Base-by-base conservation (phyloP, 345 rosid species). In the Heritiera fomes region DNA sequence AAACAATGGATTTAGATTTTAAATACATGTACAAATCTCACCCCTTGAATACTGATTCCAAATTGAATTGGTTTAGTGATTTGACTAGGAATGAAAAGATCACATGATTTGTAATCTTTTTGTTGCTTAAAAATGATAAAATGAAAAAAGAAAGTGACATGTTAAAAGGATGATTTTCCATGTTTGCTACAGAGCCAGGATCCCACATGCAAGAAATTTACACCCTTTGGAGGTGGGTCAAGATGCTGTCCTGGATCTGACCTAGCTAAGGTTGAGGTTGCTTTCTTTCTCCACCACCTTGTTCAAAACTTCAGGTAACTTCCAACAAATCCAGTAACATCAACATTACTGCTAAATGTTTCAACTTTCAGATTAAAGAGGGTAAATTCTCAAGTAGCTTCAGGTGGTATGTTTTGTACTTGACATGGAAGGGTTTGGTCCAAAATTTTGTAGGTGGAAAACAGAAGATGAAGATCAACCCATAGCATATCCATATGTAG, bases 231-330 rank as follows among this genome's bases (percentile, higher is more conserved):
- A 45, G 93, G 93, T 38, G 93, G 93, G 46, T 63, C 86, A 12
- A 85, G 93, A 80, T 87, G 84, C 80, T 90, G 93, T 49, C 90
- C 91, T 1, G 93, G 93, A 14, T 90, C 88, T 68, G 93, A 90
- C 53, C 90, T 88, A 59, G 93, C 93, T 7, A 90, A 79, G 83
- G 86, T 88, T 80, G 93, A 90, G 80, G 85, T 88, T 71, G 86
- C 93, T 7, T 85, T 90, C 75, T 90, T 90, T 80, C 87, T 90
- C 75, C 89, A 90, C 83, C 91, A 90, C 83, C 87, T 90, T 70
- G 83, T 90, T 20, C 91, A 77, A 45, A 87, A 79, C 78, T 87
- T 85, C 87, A 85, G 91, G 91, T 88, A 20, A 20, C 63, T 46
- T 41, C 40, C 47, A 14, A 8, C 61, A 63, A 50, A 49, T 59